A percentile compares a stretch with the other conserved stretches of the same genome.
phyloP scores from a whole-genome alignment of 768 basidiomycete species.

The Chlorophyllum brunneum region DNA sequence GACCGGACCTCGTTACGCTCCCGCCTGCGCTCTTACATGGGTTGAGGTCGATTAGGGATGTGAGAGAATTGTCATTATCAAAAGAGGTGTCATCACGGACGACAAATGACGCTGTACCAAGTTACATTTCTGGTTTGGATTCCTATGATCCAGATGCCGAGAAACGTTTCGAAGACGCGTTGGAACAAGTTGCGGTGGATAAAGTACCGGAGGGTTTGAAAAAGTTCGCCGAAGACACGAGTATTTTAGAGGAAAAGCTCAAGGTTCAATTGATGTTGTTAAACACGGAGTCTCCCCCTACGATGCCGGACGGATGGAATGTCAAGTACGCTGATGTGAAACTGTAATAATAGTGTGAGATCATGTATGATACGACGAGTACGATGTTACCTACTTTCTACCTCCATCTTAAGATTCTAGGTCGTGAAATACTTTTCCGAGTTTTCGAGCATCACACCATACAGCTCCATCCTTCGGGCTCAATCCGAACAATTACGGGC shows the following conservation, averaged over 20 bases:
- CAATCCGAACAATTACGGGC: too few relatives aligned
- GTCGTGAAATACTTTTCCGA: too few relatives aligned
- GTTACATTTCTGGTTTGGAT: background rate
- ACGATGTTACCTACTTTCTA: too few relatives aligned
- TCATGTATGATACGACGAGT: too few relatives aligned
- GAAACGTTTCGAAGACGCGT: background rate
- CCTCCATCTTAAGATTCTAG: too few relatives aligned
- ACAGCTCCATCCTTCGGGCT: too few relatives aligned
- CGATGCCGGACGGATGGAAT: background rate
- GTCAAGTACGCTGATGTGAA: background rate
- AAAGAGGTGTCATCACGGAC: conserved; percentile 12
- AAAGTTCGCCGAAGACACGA: conserved; percentile 31
- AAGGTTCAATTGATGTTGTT: background rate
- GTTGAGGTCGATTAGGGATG: conserved; percentile 14
- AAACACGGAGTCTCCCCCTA: background rate
- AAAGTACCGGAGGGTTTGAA: conserved; percentile 33
- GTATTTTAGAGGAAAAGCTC: conserved; percentile 22
- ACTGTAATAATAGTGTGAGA: background rate
- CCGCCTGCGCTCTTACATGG: conserved; percentile 29
- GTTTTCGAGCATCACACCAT: too few relatives aligned
- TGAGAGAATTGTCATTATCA: background rate
- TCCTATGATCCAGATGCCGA: background rate
- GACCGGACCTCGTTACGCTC: conserved; percentile 29
- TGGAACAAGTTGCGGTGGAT: conserved; percentile 10
- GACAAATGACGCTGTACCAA: background rate